Evolutionary conservation across 2,329 filamentous ascomycete species (phyloP), one percentile per base, ranked within the genome.

Genomic region (Fusarium sp.): DNA sequence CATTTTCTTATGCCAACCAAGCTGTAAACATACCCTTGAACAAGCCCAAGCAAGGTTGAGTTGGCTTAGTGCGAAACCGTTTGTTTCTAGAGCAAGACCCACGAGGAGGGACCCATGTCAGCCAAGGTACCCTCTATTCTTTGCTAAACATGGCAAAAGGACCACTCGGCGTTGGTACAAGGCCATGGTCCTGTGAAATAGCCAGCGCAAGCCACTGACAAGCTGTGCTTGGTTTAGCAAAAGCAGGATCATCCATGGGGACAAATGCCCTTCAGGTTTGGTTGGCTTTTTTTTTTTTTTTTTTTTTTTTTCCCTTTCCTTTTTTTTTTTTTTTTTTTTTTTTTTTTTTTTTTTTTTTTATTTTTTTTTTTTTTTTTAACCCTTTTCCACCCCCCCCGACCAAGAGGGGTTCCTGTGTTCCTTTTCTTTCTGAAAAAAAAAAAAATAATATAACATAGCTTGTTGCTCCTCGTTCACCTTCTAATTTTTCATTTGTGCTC

Each of bases 241-340:
- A 57, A 65, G 45, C 13, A 66, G 58, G 64, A 72, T 62, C 65
- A 69, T 59, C 65, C 66, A 50, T 50, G 45, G 24, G 20, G n/a
- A 42, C 20, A 42, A 40, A 40, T 50, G 22, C 45, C 22, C 8
- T 50, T 50, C 45, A 50, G 24, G 45, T 3, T 27, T 50, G 18
- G 45, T 29, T 18, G 6, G 7, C 5, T n/a, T 13, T 42, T 40
- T 27, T 52, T 70, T 18, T 14, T 16, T 70, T 18, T n/a, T n/a
- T 8, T n/a, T 20, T 40, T 40, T 27, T 52, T 66, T 18, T n/a
- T n/a, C 13, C 35, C 11, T 10, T 10, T 4, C 24, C 64, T 42
- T 29, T 4, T 64, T 58, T 50, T 45, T 47, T 27, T 37, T 50
- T n/a, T n/a, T 45, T 4, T 64, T 58, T 50, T 45, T 47, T 27